Evolutionary conservation across 768 basidiomycete genomes (phyloP).

Genomic region (Crepidotus variabilis): DNA sequence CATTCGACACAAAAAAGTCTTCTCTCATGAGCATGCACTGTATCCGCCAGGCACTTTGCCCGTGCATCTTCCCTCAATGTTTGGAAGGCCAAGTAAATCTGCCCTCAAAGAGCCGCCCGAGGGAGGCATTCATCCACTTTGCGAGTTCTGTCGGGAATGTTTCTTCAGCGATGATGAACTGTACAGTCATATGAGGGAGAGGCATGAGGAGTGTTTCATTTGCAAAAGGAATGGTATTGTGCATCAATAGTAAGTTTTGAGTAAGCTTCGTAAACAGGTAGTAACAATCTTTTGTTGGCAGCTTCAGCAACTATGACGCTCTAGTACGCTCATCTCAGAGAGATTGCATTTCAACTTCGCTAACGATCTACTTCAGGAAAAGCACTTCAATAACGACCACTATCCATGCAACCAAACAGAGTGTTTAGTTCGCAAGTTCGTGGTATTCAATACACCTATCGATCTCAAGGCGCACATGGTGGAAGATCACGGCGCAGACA

Average conservation of each 20-base stretch:
- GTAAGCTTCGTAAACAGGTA: not conserved
- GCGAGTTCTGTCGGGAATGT: conserved; percentile 89
- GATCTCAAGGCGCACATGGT: conserved; percentile 93
- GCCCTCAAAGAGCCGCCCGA: conserved; percentile 54
- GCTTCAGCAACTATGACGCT: conserved; percentile 76
- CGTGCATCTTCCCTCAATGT: conserved; percentile 75
- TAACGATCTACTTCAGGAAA: conserved; percentile 43
- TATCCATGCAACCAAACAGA: conserved; percentile 68
- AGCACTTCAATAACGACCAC: conserved; percentile 74
- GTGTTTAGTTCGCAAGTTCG: conserved; percentile 88
- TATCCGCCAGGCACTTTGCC: conserved; percentile 63
- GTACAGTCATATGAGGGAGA: conserved; percentile 89
- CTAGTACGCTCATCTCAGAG: conserved; percentile 42
- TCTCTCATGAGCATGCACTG: conserved; percentile 89
- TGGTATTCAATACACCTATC: conserved; percentile 84
- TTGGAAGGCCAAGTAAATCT: conserved; percentile 34
- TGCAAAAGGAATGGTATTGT: conserved; percentile 80
- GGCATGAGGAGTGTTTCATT: conserved; percentile 94
- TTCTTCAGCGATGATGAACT: conserved; percentile 93
- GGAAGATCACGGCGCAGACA: conserved; percentile 72
- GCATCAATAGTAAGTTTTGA: conserved; percentile 76
- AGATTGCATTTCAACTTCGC: not conserved
- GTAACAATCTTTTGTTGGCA: conserved; percentile 23
- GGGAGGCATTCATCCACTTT: conserved; percentile 73
- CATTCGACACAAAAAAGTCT: conserved; percentile 87